These are phyloP conservation scores for Dioszegia aurantiaca DNA, from an alignment of 768 basidiomycete species.

Conservation along the genomic window DNA sequence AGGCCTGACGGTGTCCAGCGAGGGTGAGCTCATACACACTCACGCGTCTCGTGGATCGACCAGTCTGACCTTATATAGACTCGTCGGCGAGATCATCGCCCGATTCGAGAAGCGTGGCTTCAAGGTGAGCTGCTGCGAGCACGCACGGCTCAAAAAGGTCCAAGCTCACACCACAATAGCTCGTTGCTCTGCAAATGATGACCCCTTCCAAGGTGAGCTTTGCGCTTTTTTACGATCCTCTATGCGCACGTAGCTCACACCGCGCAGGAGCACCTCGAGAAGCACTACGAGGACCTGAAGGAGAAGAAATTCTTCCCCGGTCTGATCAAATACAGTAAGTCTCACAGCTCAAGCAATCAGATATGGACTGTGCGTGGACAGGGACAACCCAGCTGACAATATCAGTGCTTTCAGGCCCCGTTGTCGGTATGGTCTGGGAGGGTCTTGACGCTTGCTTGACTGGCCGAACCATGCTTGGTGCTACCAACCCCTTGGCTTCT, in stretches of 20 bases:
- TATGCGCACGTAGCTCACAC: background rate
- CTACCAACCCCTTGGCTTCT: constrained; percentile 92
- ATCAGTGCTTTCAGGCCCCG: constrained; percentile 65
- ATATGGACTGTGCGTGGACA: background rate
- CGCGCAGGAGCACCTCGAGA: constrained; percentile 72
- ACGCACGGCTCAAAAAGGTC: background rate
- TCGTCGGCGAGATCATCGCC: constrained; percentile 90
- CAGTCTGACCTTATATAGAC: constrained; percentile 43
- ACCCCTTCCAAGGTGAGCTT: constrained; percentile 60
- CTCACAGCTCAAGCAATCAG: background rate
- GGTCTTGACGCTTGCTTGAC: constrained; percentile 68
- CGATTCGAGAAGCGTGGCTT: constrained; percentile 98
- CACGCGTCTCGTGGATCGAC: background rate
- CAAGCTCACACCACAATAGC: constrained; percentile 48
- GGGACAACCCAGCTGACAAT: constrained; percentile 25
- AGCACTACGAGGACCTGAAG: constrained; percentile 95
- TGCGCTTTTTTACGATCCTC: no score
- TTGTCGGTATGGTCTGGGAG: constrained; percentile 82
- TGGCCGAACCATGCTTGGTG: constrained; percentile 90
- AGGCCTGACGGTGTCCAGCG: constrained; percentile 99
- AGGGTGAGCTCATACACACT: constrained; percentile 44
- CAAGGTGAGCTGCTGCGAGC: constrained; percentile 59
- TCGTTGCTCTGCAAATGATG: constrained; percentile 88
- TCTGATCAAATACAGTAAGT: constrained; percentile 75
- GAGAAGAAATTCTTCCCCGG: constrained; percentile 94